Percentiles rank a stretch among this genome's conserved stretches.
phyloP scores from a whole-genome alignment of 441 rosid species.

The Adansonia madagascariensis region DNA sequence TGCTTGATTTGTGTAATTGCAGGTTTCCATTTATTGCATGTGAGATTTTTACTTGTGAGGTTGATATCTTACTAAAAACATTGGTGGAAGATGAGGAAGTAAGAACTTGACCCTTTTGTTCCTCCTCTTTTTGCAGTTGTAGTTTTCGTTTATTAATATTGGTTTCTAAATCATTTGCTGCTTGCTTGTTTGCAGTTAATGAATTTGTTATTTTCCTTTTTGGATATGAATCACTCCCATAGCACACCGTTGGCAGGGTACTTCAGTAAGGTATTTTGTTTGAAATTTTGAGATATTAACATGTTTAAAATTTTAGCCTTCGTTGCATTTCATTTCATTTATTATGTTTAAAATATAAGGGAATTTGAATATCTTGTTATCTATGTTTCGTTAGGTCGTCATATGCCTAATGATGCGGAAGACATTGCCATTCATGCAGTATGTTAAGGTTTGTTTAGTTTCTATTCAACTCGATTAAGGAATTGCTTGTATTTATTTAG shows the following conservation, averaged over 20 bases:
- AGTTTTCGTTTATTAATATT: not conserved
- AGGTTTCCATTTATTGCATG: slow-evolving; percentile 72
- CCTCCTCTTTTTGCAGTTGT: slow-evolving; percentile 7
- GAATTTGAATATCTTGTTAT: slow-evolving; percentile 8
- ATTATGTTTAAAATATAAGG: slow-evolving; percentile 8
- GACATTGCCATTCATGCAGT: slow-evolving; percentile 63
- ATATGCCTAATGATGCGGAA: slow-evolving; percentile 68
- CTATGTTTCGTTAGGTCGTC: slow-evolving; percentile 56
- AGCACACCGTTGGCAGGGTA: slow-evolving; percentile 67
- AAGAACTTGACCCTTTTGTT: slow-evolving; percentile 23
- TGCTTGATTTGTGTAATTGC: slow-evolving; percentile 32
- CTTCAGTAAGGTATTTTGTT: slow-evolving; percentile 68
- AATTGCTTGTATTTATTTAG: not conserved
- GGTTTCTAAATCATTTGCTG: slow-evolving; percentile 21
- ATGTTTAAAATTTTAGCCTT: slow-evolving; percentile 21
- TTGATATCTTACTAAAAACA: slow-evolving; percentile 74
- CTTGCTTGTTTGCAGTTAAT: slow-evolving; percentile 55
- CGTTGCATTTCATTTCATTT: slow-evolving; percentile 4
- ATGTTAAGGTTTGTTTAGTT: slow-evolving; percentile 56
- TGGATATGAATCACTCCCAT: slow-evolving; percentile 57
- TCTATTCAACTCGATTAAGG: not conserved
- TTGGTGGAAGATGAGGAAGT: slow-evolving; percentile 75
- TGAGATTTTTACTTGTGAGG: slow-evolving; percentile 80
- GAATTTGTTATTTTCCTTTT: slow-evolving; percentile 66
- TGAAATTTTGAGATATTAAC: slow-evolving; percentile 25